Conservation (phyloP, 371 early-diverging fungal species). For the Actinomucor elegans region DNA sequence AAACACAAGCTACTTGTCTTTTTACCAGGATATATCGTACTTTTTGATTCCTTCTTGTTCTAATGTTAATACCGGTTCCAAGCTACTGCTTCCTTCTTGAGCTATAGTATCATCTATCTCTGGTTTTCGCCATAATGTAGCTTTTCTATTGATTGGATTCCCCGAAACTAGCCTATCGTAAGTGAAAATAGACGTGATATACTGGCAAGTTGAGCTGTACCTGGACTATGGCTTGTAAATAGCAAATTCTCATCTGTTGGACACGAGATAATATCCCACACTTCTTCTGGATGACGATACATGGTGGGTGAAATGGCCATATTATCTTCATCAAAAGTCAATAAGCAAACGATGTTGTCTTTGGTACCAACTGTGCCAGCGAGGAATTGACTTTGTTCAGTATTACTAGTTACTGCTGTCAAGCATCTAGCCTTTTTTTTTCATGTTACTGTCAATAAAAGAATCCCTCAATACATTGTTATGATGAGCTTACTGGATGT, state of each 20-base stretch:
- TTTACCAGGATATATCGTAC: too few relatives aligned
- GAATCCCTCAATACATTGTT: too few relatives aligned
- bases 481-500: constrained; percentile 59
- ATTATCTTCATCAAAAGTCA: constrained; percentile 75
- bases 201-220: too few relatives aligned
- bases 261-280: constrained; percentile 69
- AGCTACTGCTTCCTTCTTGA: constrained; percentile 15
- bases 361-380: constrained; percentile 71
- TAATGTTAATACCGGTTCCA: constrained; percentile 4
- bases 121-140: constrained; percentile 38
- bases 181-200: too few relatives aligned
- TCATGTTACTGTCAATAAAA: too few relatives aligned
- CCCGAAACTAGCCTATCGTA: constrained; percentile 26
- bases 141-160: constrained; percentile 28
- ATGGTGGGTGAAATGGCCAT: constrained; percentile 59
- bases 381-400: constrained; percentile 71
- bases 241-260: constrained; percentile 62
- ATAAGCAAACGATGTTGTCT: constrained; percentile 62
- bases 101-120: too few relatives aligned
- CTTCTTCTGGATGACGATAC: constrained; percentile 71
- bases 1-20: neutral
- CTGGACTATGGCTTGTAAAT: constrained; percentile 64
- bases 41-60: constrained; percentile 20
- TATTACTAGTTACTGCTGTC: constrained; percentile 59
- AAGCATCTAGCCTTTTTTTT: constrained; percentile 65